Evolutionary conservation across 768 basidiomycete species (phyloP).

Genomic region (Roridomyces roridus): DNA sequence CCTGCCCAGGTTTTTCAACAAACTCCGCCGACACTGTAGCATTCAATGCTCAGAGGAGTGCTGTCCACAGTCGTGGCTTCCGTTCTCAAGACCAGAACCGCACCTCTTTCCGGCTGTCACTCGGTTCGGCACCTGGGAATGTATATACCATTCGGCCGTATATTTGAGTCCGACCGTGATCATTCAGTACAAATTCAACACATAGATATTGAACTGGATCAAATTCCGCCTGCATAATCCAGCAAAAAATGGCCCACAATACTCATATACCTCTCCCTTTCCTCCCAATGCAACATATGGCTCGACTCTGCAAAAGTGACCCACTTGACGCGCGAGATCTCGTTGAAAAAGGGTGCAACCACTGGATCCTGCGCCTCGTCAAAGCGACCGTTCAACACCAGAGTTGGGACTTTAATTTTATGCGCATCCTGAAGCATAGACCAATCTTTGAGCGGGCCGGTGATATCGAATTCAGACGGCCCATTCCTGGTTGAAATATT

Average conservation of each 20-base stretch:
- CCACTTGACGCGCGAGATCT: conserved; percentile 41
- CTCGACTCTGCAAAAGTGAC: conserved; percentile 41
- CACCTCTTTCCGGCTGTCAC: too few relatives aligned
- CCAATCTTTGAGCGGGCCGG: conserved; percentile 40
- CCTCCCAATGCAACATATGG: conserved; percentile 41
- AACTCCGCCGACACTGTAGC: too few relatives aligned
- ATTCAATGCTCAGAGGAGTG: too few relatives aligned
- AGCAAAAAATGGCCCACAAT: conserved; percentile 33
- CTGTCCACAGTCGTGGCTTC: too few relatives aligned
- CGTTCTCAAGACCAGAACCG: too few relatives aligned
- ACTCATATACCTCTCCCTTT: conserved; percentile 38
- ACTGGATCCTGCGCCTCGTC: conserved; percentile 39
- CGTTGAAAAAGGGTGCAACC: conserved; percentile 38
- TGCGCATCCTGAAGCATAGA: conserved; percentile 37
- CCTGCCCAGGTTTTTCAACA: too few relatives aligned
- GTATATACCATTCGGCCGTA: too few relatives aligned
- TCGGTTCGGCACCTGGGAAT: too few relatives aligned
- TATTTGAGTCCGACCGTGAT: too few relatives aligned
- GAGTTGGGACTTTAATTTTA: conserved; percentile 37
- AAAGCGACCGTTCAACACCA: conserved; percentile 42
- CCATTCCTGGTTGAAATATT: conserved; percentile 35
- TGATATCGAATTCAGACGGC: conserved; percentile 31
- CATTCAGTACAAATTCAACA: too few relatives aligned
- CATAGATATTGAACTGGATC: too few relatives aligned
- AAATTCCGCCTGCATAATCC: background rate